Conservation (phyloP, 176 grass and related monocot species). For the Themeda triandra region DNA sequence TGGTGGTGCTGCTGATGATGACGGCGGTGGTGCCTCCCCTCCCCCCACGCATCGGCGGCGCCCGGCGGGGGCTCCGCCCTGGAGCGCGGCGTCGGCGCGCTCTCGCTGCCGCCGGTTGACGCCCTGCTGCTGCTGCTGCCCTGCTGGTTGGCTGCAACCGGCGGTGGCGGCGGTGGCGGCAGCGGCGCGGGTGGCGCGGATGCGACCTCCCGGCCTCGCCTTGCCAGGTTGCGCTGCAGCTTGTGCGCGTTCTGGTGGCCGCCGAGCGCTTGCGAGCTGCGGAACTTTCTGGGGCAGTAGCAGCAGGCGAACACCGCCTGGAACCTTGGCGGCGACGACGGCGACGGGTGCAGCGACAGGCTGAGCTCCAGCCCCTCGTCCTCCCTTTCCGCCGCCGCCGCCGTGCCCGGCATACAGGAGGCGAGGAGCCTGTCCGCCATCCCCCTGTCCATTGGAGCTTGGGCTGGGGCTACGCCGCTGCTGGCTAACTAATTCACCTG, state of each 20-base stretch:
- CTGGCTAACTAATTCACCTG: not conserved
- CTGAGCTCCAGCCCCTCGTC: conserved; percentile 51
- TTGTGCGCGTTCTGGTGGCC: conserved; percentile 78
- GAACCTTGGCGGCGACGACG: conserved; percentile 44
- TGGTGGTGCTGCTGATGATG: not conserved
- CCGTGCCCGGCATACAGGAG: conserved; percentile 18
- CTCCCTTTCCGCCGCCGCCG: conserved; percentile 9
- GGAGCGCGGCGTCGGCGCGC: conserved; percentile 1
- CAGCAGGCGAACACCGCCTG: conserved; percentile 59
- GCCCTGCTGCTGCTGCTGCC: not conserved
- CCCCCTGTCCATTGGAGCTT: conserved; percentile 12
- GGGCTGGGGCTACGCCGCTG: not conserved
- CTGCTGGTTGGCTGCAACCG: not conserved
- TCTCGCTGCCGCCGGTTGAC: not conserved
- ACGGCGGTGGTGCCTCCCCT: not conserved
- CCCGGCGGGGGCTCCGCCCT: not conserved
- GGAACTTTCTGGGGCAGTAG: conserved; percentile 73
- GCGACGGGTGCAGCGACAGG: conserved; percentile 60
- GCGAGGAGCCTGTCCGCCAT: conserved; percentile 18
- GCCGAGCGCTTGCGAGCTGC: conserved; percentile 65
- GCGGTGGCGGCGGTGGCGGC: not conserved
- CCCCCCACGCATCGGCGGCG: conserved; percentile 16
- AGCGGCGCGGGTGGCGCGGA: not conserved
- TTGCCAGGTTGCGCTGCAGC: conserved; percentile 60
- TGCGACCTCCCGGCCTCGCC: conserved; percentile 37